phyloP scores from a whole-genome alignment of 805 yeast genomes.

The Ogataea naganishii region DNA sequence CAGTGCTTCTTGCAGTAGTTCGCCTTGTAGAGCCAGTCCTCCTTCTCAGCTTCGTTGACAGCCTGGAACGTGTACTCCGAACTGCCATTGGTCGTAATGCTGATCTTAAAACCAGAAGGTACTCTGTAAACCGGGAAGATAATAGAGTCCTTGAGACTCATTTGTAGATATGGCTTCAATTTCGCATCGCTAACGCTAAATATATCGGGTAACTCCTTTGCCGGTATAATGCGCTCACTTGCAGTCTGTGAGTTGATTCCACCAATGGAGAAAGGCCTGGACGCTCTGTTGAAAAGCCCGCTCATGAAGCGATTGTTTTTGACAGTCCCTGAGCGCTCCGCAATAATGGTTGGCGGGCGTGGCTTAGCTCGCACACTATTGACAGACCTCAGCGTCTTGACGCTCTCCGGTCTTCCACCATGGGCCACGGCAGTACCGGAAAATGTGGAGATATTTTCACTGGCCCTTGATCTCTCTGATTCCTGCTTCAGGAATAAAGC shows the following conservation, averaged over 20 bases:
- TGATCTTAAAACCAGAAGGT: constrained; percentile 42
- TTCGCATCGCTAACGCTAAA: constrained; percentile 28
- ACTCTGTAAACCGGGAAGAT: constrained; percentile 45
- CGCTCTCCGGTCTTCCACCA: too few relatives aligned
- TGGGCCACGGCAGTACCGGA: too few relatives aligned
- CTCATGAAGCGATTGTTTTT: too few relatives aligned
- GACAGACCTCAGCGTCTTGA: too few relatives aligned
- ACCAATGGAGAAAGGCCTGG: constrained; percentile 51
- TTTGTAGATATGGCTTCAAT: constrained; percentile 41
- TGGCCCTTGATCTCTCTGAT: constrained; percentile 8
- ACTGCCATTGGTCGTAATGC: constrained; percentile 11
- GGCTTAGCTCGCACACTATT: too few relatives aligned
- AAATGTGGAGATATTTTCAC: neutral
- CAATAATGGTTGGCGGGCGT: too few relatives aligned
- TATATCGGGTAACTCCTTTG: constrained; percentile 52
- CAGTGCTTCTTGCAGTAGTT: constrained; percentile 44
- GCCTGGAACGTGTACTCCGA: constrained; percentile 61
- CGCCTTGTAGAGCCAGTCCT: constrained; percentile 60
- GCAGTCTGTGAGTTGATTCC: constrained; percentile 23
- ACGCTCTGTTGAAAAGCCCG: constrained; percentile 29
- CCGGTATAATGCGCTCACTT: constrained; percentile 38
- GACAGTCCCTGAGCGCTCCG: too few relatives aligned
- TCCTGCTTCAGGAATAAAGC: constrained; percentile 19
- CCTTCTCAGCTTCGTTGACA: constrained; percentile 46
- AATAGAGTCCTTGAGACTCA: constrained; percentile 36